Percentiles rank a stretch among this genome's conserved stretches.
Evolutionary conservation across 2,329 filamentous ascomycete genomes (phyloP).

Genomic region (Cyphellophora attinorum): DNA sequence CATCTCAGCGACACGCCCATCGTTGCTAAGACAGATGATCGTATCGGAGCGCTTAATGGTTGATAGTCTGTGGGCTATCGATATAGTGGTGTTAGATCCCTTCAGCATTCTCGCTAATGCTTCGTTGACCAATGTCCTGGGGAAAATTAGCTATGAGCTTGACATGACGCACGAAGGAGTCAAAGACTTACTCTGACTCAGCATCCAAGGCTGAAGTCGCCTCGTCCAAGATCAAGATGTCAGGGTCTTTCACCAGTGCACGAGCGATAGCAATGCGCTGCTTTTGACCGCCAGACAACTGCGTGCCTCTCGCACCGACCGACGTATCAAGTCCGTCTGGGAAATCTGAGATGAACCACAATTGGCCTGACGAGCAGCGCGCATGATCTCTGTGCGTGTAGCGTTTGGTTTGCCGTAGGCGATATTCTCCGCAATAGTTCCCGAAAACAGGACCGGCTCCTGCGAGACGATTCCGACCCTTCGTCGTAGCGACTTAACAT

Average conservation of each 20-base stretch:
- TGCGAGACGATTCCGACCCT: slow-evolving; percentile 94
- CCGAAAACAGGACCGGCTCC: slow-evolving; percentile 86
- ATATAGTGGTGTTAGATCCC: slow-evolving; percentile 91
- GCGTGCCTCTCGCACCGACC: slow-evolving; percentile 83
- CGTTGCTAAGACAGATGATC: slow-evolving; percentile 80
- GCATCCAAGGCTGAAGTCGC: slow-evolving; percentile 92
- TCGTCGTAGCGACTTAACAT: slow-evolving; percentile 82
- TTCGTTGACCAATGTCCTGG: slow-evolving; percentile 76
- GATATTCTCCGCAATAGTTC: slow-evolving; percentile 72
- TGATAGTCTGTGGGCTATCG: slow-evolving; percentile 87
- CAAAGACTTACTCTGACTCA: slow-evolving; percentile 61
- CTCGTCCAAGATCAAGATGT: slow-evolving; percentile 94
- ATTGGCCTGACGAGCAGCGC: slow-evolving; percentile 83
- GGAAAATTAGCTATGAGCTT: background rate
- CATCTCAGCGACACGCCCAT: slow-evolving; percentile 84
- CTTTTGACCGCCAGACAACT: slow-evolving; percentile 93
- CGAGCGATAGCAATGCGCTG: slow-evolving; percentile 95
- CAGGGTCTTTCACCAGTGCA: slow-evolving; percentile 86
- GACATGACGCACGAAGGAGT: background rate
- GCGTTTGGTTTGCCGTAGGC: slow-evolving; percentile 79
- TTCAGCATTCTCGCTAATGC: slow-evolving; percentile 71
- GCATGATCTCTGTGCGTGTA: slow-evolving; percentile 68
- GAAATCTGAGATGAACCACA: slow-evolving; percentile 94
- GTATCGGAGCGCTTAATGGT: slow-evolving; percentile 94
- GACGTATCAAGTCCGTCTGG: slow-evolving; percentile 91